Percentiles rank a stretch among this genome's conserved stretches.
phyloP scores from a whole-genome alignment of 345 rosid species.

The Arabidopsis arenosa region DNA sequence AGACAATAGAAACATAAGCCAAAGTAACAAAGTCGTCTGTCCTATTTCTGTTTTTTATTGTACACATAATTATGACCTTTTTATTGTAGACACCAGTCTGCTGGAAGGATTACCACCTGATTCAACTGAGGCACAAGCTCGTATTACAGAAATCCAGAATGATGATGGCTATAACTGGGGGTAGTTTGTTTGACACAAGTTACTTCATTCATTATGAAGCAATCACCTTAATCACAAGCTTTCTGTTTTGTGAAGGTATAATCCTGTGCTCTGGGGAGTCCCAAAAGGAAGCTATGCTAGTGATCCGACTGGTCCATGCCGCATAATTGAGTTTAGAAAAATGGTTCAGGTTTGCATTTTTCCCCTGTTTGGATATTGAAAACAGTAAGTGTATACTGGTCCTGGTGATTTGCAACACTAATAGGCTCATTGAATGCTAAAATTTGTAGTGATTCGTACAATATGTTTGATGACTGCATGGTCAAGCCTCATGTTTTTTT shows the following conservation, averaged over 20 bases:
- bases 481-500: conserved; percentile 10
- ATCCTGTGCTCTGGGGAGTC: conserved; percentile 96
- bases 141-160: conserved; percentile 67
- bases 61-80: conserved; percentile 1
- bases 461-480: conserved; percentile 22
- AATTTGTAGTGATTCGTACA: conserved; percentile 21
- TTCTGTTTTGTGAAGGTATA: conserved; percentile 65
- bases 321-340: conserved; percentile 80
- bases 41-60: conserved; percentile 15
- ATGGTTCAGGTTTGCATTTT: conserved; percentile 82
- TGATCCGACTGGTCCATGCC: conserved; percentile 72
- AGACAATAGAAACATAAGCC: conserved; percentile 9
- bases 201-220: conserved; percentile 34
- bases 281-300: conserved; percentile 99
- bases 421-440: conserved; percentile 23
- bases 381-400: not conserved
- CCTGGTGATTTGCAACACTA: conserved; percentile 16
- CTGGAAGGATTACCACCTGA: conserved; percentile 78
- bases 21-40: conserved; percentile 10
- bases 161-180: conserved; percentile 97
- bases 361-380: conserved; percentile 18
- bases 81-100: conserved; percentile 62
- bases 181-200: conserved; percentile 52
- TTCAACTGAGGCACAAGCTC: conserved; percentile 84
- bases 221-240: conserved; percentile 26